A percentile compares a stretch with the other conserved stretches of the same genome.
These are phyloP conservation scores for Alisma plantagoaquatica DNA, from an alignment of 106 monocot genomes.

Conservation along the genomic window DNA sequence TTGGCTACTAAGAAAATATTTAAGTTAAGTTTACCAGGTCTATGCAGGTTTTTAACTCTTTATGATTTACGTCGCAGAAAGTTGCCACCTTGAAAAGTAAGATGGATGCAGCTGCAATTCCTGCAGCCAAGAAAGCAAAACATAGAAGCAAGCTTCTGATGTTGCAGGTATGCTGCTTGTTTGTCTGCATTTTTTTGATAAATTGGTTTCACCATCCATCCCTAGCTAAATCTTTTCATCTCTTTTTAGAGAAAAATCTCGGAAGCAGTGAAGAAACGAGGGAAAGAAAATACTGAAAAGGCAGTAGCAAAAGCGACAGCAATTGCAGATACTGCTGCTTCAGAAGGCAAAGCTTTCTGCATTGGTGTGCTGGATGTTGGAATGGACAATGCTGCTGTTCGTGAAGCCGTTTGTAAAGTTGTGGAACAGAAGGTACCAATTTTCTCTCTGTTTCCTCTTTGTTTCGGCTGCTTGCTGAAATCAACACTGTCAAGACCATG, in stretches of 20 bases:
- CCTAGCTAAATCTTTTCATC: not conserved
- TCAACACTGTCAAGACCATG: too few relatives aligned
- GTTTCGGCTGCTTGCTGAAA: too few relatives aligned
- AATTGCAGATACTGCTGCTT: slow-evolving; percentile 55
- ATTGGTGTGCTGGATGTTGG: slow-evolving; percentile 63
- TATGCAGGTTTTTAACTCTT: too few relatives aligned
- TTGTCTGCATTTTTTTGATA: not conserved
- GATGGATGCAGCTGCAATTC: slow-evolving; percentile 71
- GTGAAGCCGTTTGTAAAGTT: slow-evolving; percentile 82
- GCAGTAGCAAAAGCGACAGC: slow-evolving; percentile 50
- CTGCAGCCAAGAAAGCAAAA: slow-evolving; percentile 77
- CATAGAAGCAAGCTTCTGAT: slow-evolving; percentile 48
- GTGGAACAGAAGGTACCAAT: slow-evolving; percentile 85
- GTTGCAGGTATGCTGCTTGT: slow-evolving; percentile 38
- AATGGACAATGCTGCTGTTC: slow-evolving; percentile 68
- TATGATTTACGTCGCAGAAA: slow-evolving; percentile 28
- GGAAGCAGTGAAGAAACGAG: slow-evolving; percentile 60
- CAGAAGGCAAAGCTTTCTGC: slow-evolving; percentile 76
- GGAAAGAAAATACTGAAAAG: slow-evolving; percentile 73
- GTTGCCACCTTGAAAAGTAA: slow-evolving; percentile 67
- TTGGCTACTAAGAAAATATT: too few relatives aligned
- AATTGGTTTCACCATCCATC: not conserved
- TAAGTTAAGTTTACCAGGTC: too few relatives aligned
- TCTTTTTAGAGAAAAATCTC: slow-evolving; percentile 58
- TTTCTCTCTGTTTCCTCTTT: too few relatives aligned